Conservation (phyloP, 768 basidiomycete genomes). For the Mycena maculata region DNA sequence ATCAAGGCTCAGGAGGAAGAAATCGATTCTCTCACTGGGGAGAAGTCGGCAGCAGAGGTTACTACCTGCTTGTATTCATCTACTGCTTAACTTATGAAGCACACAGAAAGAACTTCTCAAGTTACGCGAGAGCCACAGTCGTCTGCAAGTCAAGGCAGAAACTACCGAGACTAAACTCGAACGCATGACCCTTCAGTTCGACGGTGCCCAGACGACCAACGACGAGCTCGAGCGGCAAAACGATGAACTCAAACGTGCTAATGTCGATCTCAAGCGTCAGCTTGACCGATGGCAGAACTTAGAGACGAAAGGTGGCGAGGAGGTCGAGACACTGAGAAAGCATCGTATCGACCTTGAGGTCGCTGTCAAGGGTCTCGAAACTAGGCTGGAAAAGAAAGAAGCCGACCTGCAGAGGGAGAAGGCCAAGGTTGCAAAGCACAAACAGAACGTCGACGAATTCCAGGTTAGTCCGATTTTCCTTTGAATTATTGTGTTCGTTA, state of each 20-base stretch:
- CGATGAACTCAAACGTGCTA: constrained; percentile 68
- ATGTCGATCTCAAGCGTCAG: constrained; percentile 68
- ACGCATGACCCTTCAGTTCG: constrained; percentile 67
- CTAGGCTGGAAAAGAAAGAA: constrained; percentile 47
- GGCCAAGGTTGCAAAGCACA: constrained; percentile 55
- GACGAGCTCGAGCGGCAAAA: constrained; percentile 67
- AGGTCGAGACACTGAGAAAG: constrained; percentile 66
- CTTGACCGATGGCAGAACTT: constrained; percentile 76
- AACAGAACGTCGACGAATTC: constrained; percentile 55
- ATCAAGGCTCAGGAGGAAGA: constrained; percentile 45
- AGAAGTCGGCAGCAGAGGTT: constrained; percentile 62
- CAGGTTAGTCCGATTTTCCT: constrained; percentile 50
- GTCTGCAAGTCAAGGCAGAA: constrained; percentile 59
- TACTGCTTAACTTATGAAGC: constrained; percentile 18
- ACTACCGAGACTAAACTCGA: constrained; percentile 64
- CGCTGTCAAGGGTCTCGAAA: constrained; percentile 60
- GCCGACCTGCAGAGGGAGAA: constrained; percentile 58
- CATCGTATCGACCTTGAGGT: constrained; percentile 67
- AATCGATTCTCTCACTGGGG: constrained; percentile 51
- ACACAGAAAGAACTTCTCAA: constrained; percentile 50
- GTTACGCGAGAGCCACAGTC: constrained; percentile 63
- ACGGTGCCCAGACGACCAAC: constrained; percentile 63
- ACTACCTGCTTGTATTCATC: constrained; percentile 25
- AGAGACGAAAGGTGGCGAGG: constrained; percentile 72
- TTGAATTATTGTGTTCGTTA: constrained; percentile 7